A percentile compares a stretch with the other conserved stretches of the same genome.
Evolutionary conservation across 2,329 filamentous ascomycete genomes (phyloP).

Genomic region (Neofusicoccum umdonicola): DNA sequence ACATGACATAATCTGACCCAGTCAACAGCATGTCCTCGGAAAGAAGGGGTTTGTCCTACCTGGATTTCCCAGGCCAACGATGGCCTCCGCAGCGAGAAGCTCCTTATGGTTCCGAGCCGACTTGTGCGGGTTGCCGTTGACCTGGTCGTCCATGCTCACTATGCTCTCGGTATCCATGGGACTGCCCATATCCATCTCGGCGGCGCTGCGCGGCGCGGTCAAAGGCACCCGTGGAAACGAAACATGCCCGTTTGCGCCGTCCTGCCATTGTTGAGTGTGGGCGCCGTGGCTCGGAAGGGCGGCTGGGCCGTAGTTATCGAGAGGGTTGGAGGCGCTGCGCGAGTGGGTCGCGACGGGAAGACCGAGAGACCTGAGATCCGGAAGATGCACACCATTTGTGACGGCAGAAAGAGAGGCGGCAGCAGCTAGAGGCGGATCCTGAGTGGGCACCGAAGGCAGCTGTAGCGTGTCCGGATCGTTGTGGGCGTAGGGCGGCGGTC

Average conservation of each 20-base stretch:
- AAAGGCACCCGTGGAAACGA: slow-evolving; percentile 34
- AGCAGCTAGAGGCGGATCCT: slow-evolving; percentile 27
- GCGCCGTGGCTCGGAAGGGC: slow-evolving; percentile 33
- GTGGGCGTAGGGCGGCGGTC: slow-evolving; percentile 43
- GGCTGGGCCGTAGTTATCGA: slow-evolving; percentile 25
- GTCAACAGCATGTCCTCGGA: slow-evolving; percentile 17
- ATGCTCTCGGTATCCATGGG: slow-evolving; percentile 45
- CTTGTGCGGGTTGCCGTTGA: slow-evolving; percentile 15
- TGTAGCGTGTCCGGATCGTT: slow-evolving; percentile 42
- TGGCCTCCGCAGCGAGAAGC: slow-evolving; percentile 49
- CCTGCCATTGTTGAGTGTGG: slow-evolving; percentile 27
- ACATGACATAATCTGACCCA: slow-evolving; percentile 42
- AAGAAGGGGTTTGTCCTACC: slow-evolving; percentile 32
- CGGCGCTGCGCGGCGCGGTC: slow-evolving; percentile 25
- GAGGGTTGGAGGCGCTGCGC: slow-evolving; percentile 28
- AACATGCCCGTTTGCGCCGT: slow-evolving; percentile 21
- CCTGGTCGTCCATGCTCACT: slow-evolving; percentile 40
- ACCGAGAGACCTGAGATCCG: slow-evolving; percentile 45
- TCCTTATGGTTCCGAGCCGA: slow-evolving; percentile 31
- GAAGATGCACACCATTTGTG: slow-evolving; percentile 36
- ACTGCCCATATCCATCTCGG: slow-evolving; percentile 40
- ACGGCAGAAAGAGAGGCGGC: slow-evolving; percentile 14
- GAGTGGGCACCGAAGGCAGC: slow-evolving; percentile 43
- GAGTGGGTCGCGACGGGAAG: slow-evolving; percentile 38
- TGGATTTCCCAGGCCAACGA: slow-evolving; percentile 50